Base-by-base conservation (phyloP, 306 rosid species). In the Inga oerstediana region DNA sequence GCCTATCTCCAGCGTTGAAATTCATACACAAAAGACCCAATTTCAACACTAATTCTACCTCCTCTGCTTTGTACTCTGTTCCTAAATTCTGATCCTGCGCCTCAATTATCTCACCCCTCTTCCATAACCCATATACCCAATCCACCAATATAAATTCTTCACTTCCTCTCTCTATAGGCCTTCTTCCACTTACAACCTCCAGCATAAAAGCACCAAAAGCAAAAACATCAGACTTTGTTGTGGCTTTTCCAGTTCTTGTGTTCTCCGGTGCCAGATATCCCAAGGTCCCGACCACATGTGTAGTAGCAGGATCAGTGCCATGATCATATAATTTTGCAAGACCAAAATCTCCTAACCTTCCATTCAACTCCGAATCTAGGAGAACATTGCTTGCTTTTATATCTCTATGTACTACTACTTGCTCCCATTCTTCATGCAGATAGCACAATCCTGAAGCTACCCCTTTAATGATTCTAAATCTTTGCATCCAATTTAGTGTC, bases 241-340 rank as follows among this genome's bases (percentile, higher is more conserved):
- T 16, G 87, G 86, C 92, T 75, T 75, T 87, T 8, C 98, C 92
- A 1, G 94, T 85, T 85, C 90, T 78, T 2, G 89, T 83, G 10
- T 84, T 90, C 64, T 91, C 93, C 0, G 94, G 98, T 1, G 94
- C 93, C 0, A 93, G 76, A 70, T 93, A 93, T 8, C 98, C 96
- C 0, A 90, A 59, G 2, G 98, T 93, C 41, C 98, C 94, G 20
- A 89, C 94, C 46, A 93, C 89, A 45, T 78, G 89, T 10, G 96
- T 91, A 5, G 96, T 91, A 65, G 83, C 82, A 24, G 91, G 91
- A 74, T 93, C 83, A 27, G 75, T 75, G 2, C 92, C 94, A 48
- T 88, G 96, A 17, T 91, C 92, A n/a, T 85, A 80, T 37, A 91
- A 45, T 39, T 86, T 91, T 6, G 97, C 89, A 43, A 91, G 91